These are phyloP conservation scores for Glycine latifolia DNA, from an alignment of 306 rosid species.

Conservation along the genomic window DNA sequence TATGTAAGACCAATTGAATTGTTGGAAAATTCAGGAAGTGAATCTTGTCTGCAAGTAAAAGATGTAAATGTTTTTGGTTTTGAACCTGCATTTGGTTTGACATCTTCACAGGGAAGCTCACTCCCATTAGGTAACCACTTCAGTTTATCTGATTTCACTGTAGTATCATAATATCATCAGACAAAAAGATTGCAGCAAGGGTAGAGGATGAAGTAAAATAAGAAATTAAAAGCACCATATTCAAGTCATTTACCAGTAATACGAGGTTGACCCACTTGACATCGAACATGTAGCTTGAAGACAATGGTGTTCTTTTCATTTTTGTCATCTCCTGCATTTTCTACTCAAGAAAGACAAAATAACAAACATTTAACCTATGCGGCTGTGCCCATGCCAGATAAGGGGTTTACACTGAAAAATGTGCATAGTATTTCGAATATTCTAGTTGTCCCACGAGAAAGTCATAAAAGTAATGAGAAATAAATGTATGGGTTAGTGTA, in stretches of 20 bases:
- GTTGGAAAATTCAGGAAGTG: constrained; percentile 69
- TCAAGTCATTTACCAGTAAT: constrained; percentile 61
- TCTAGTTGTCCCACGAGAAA: constrained; percentile 26
- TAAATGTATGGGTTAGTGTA: constrained; percentile 19
- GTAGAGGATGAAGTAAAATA: background rate
- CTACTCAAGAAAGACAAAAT: constrained; percentile 50
- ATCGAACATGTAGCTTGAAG: constrained; percentile 74
- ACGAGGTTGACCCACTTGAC: constrained; percentile 59
- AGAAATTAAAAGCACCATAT: constrained; percentile 21
- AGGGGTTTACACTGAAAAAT: constrained; percentile 16
- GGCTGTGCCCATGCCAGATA: constrained; percentile 2
- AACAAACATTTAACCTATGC: constrained; percentile 52
- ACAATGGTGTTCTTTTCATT: constrained; percentile 91
- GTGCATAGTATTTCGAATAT: constrained; percentile 19
- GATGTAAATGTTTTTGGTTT: constrained; percentile 82
- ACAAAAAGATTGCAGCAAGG: background rate
- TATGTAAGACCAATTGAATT: constrained; percentile 56
- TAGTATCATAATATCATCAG: constrained; percentile 43
- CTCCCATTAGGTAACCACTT: constrained; percentile 92
- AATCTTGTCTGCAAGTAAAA: constrained; percentile 78
- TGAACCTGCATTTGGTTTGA: constrained; percentile 56
- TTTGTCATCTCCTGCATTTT: constrained; percentile 60
- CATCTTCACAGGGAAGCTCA: constrained; percentile 60
- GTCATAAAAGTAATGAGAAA: constrained; percentile 26
- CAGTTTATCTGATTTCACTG: constrained; percentile 77